Evolutionary conservation across 371 early-diverging fungal species (phyloP).

Genomic region (Parasitella parasitica): DNA sequence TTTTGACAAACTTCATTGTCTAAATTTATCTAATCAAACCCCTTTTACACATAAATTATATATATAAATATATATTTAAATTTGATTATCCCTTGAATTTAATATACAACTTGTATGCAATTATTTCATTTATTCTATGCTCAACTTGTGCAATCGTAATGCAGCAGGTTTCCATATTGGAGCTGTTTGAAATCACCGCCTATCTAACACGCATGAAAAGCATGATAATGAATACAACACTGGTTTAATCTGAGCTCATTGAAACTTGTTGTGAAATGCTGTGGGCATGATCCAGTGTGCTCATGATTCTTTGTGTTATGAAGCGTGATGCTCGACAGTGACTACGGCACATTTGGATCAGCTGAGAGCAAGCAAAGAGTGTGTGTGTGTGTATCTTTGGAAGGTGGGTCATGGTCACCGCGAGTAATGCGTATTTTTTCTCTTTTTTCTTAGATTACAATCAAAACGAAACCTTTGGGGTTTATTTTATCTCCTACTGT

Average conservation of each 20-base stretch:
- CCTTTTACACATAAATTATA: neutral
- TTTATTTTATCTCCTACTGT: neutral
- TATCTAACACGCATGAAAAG: no score
- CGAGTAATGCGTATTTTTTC: no score
- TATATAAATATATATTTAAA: neutral
- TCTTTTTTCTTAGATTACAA: no score
- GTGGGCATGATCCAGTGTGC: neutral
- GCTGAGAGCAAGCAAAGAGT: no score
- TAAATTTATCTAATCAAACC: neutral
- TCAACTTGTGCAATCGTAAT: neutral
- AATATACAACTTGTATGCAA: neutral
- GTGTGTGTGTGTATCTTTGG: no score
- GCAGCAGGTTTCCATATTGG: neutral
- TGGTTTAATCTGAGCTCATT: neutral
- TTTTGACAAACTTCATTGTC: neutral
- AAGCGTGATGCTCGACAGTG: no score
- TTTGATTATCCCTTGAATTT: neutral
- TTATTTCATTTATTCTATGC: neutral
- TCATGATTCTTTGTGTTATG: neutral
- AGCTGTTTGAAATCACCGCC: neutral
- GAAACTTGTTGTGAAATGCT: neutral
- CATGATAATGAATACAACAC: no score
- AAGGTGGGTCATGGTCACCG: no score
- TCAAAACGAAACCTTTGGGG: no score
- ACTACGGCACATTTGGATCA: no score